Conservation (phyloP, 306 rosid species). For the Casuarina cunninghamiana region DNA sequence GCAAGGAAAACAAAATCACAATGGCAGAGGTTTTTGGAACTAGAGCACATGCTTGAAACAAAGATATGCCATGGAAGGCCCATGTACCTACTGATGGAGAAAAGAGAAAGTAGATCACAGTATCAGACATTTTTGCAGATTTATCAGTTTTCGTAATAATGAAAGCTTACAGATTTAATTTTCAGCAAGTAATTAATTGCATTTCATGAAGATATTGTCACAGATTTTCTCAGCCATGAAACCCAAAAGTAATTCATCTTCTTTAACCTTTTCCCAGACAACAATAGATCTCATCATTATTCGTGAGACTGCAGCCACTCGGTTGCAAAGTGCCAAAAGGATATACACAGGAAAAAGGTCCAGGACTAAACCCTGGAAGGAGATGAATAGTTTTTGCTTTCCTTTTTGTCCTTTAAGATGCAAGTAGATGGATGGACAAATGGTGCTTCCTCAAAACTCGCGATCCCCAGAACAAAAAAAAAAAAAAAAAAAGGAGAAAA, state of each 20-base stretch:
- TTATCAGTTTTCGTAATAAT: conserved; percentile 68
- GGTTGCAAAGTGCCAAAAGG: conserved; percentile 19
- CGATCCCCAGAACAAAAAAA: background rate
- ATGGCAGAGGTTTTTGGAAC: conserved; percentile 34
- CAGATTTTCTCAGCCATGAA: conserved; percentile 49
- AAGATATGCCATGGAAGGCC: conserved; percentile 29
- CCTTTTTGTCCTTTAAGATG: background rate
- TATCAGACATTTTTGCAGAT: conserved; percentile 57
- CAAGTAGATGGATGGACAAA: conserved; percentile 23
- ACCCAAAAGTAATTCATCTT: conserved; percentile 34
- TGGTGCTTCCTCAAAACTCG: background rate
- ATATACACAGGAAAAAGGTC: background rate
- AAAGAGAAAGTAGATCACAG: conserved; percentile 47
- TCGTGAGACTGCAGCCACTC: conserved; percentile 63
- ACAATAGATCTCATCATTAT: conserved; percentile 68
- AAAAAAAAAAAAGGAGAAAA: background rate
- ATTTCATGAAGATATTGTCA: conserved; percentile 44
- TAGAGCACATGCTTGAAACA: conserved; percentile 48
- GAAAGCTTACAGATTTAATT: conserved; percentile 44
- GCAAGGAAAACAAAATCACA: conserved; percentile 21
- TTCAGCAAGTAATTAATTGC: conserved; percentile 36
- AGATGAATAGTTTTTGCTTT: background rate
- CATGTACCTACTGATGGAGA: conserved; percentile 34
- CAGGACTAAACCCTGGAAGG: conserved; percentile 16
- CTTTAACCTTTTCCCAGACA: conserved; percentile 48